Base-by-base conservation (phyloP, 352 stramenopile species). In the Phytophthora crassamura region DNA sequence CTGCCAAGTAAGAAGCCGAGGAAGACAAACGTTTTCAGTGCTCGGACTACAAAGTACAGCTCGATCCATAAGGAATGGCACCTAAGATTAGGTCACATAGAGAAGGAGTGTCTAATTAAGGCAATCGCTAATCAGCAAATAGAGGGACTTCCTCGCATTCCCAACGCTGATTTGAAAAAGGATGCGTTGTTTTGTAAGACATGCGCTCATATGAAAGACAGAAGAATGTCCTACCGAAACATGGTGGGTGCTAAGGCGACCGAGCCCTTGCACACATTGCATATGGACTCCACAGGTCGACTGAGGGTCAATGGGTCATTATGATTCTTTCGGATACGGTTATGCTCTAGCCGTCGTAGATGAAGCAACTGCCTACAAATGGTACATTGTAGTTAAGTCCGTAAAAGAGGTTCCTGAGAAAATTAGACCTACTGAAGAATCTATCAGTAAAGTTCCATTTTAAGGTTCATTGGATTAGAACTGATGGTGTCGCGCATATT, bases 171-270 rank as follows among this genome's bases (percentile, higher is more conserved):
- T 22, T 22, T 67, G 3, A 54, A 60, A 6, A 49, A 36, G 41
- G 42, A 55, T 16, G 5, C 22, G 9, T 64, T 64, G 10, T 53
- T 54, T n/a, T 67, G 32, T 54, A 60, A 42, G 34, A 48, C 43
- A n/a, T 64, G 35, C 14, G 45, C 45, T 35, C 34, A 56, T 34
- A 64, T 56, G 43, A 64, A 56, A 33, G 14, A 41, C 18, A 18
- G 40, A 7, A 43, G 45, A 50, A 64, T 64, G 34, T 56, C 56
- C 9, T 64, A 64, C 42, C 40, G 9, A 20, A 56, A 64, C 39
- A 47, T 48, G 46, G 35, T 50, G 10, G 56, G 56, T 49, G 16
- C 22, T 38, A 52, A 47, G 45, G 16, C 41, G 1, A 62, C 12
- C 30, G 28, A 48, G 36, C 58, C 58, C 33, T 16, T 59, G 4